A percentile compares a stretch with the other conserved stretches of the same genome.
Conservation (phyloP, 257 asterid genomes). For the Penstemon davidsonii region DNA sequence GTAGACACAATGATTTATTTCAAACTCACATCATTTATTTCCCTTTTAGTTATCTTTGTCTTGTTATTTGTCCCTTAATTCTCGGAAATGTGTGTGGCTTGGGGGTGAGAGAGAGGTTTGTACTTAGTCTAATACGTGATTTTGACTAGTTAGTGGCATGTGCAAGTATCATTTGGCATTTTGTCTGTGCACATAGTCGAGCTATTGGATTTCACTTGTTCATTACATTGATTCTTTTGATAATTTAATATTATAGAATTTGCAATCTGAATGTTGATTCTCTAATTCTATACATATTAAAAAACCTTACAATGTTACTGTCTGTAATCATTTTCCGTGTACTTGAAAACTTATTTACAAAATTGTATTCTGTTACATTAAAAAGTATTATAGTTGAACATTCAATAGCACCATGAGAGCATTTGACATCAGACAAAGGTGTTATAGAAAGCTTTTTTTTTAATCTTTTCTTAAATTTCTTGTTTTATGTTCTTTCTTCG, state of each 20-base stretch:
- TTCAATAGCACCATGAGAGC: background rate
- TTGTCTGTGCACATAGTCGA: background rate
- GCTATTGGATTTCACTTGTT: slow-evolving; percentile 10
- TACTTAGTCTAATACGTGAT: background rate
- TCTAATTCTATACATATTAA: background rate
- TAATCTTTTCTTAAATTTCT: slow-evolving; percentile 22
- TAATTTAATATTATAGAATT: background rate
- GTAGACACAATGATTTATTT: slow-evolving; percentile 19
- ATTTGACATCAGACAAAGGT: background rate
- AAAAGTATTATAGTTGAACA: background rate
- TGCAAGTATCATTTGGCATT: background rate
- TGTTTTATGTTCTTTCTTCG: slow-evolving; percentile 8
- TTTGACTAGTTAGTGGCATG: slow-evolving; percentile 8
- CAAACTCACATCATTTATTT: slow-evolving; percentile 3
- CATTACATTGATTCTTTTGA: background rate
- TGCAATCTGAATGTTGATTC: background rate
- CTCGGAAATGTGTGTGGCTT: slow-evolving; percentile 5
- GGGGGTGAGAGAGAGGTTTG: background rate
- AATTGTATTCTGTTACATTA: background rate
- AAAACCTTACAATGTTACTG: background rate
- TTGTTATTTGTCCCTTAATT: background rate
- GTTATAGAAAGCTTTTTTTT: background rate
- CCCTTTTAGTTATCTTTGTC: background rate
- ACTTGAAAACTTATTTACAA: background rate
- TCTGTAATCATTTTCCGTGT: slow-evolving; percentile 3